Conservation (phyloP, 1,284 basidiomycete genomes). For the Kwoniella shivajii region DNA sequence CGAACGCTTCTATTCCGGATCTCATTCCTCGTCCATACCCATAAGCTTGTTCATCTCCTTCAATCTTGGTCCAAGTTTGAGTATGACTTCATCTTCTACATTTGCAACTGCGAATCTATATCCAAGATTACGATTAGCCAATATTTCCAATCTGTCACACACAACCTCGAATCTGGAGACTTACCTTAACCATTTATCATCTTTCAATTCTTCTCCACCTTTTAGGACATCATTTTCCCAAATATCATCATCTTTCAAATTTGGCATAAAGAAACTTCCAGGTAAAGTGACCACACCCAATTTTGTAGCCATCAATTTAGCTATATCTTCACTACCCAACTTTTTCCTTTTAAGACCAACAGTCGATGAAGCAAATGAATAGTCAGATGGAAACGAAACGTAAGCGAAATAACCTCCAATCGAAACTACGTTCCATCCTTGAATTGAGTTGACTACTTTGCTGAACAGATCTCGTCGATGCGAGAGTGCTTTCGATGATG, state of each 20-base stretch:
- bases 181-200: constrained; percentile 64
- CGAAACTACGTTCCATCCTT: constrained; percentile 65
- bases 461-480: constrained; percentile 65
- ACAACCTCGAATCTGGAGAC: constrained; percentile 8
- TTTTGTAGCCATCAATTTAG: constrained; percentile 63
- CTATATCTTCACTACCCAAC: constrained; percentile 60
- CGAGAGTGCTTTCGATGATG: constrained; percentile 61
- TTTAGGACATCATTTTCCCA: constrained; percentile 27
- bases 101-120: constrained; percentile 75
- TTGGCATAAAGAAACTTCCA: constrained; percentile 65
- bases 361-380: constrained; percentile 57
- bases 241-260: constrained; percentile 38
- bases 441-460: constrained; percentile 53
- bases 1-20: no score
- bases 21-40: constrained; percentile 24
- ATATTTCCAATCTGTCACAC: no score
- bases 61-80: constrained; percentile 64
- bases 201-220: constrained; percentile 48
- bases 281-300: constrained; percentile 71
- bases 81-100: constrained; percentile 66
- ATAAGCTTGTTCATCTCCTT: constrained; percentile 54
- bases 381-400: constrained; percentile 66
- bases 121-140: not conserved
- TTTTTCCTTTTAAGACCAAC: constrained; percentile 60
- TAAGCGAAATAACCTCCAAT: constrained; percentile 76